phyloP scores from a whole-genome alignment of 768 basidiomycete genomes.

The Lentinus brumalis region DNA sequence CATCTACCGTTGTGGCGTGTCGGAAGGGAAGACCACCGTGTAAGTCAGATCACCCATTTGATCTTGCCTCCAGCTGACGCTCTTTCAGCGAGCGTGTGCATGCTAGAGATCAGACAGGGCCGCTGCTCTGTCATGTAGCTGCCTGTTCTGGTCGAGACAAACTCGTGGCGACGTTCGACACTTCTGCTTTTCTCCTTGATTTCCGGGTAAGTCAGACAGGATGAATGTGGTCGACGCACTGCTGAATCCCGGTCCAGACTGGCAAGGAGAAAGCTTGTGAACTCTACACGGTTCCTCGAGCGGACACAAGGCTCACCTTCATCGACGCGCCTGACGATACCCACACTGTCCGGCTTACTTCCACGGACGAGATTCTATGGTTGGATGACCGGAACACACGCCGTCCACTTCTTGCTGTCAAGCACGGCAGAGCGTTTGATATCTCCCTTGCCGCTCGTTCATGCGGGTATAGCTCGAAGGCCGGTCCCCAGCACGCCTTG shows the following conservation, averaged over 20 bases:
- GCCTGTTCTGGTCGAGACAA: conserved; percentile 35
- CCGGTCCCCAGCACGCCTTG: conserved; percentile 25
- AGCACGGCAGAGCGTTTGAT: conserved; percentile 63
- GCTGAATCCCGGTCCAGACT: not conserved
- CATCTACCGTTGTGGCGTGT: conserved; percentile 49
- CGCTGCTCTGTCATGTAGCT: conserved; percentile 57
- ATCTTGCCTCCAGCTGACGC: not conserved
- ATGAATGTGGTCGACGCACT: not conserved
- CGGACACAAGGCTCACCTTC: conserved; percentile 51
- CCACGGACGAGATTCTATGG: conserved; percentile 70
- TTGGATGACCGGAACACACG: conserved; percentile 61
- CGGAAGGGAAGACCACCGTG: conserved; percentile 41
- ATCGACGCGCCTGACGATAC: conserved; percentile 47
- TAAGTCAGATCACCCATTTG: conserved; percentile 31
- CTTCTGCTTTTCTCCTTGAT: conserved; percentile 49
- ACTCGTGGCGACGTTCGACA: conserved; percentile 52
- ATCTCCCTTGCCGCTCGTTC: conserved; percentile 52
- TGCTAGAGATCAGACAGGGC: conserved; percentile 10
- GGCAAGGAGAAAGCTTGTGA: conserved; percentile 7
- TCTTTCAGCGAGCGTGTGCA: conserved; percentile 4
- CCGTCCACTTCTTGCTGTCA: conserved; percentile 60
- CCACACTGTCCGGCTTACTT: conserved; percentile 52
- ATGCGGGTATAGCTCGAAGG: not conserved
- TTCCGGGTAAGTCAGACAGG: conserved; percentile 48
- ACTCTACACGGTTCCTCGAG: conserved; percentile 38